phyloP scores from a whole-genome alignment of 2,329 filamentous ascomycete species.

The Talaromyces piceae region DNA sequence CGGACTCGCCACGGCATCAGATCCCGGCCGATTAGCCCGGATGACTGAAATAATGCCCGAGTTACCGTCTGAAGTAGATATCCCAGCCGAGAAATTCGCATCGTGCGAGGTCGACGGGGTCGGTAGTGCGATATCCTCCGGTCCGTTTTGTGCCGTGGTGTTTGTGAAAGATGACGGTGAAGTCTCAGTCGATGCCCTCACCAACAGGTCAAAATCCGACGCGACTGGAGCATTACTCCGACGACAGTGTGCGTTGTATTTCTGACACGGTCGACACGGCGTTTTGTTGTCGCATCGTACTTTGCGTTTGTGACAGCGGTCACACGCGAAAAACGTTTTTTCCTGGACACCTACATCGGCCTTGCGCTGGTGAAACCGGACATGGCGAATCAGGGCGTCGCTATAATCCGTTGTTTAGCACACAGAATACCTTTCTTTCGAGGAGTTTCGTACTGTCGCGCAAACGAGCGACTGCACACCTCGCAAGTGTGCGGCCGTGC shows the following conservation, averaged over 20 bases:
- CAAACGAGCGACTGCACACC: background rate
- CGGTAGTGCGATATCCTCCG: background rate
- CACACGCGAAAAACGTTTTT: background rate
- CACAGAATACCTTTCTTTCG: background rate
- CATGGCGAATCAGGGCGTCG: background rate
- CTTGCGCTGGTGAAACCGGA: background rate
- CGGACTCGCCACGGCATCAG: background rate
- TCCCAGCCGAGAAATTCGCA: background rate
- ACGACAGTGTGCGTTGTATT: background rate
- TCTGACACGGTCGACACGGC: background rate
- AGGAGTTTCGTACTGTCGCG: background rate
- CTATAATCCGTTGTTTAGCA: background rate
- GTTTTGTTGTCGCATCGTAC: constrained; percentile 1
- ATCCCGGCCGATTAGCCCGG: background rate
- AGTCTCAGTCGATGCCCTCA: background rate
- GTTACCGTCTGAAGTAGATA: background rate
- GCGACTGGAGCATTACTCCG: background rate
- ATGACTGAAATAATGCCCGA: background rate
- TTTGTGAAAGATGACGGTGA: background rate
- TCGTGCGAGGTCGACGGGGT: background rate
- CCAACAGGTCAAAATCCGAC: background rate
- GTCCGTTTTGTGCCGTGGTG: background rate
- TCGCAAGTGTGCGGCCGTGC: background rate
- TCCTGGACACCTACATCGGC: background rate
- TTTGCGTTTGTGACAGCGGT: constrained; percentile 1